Percentiles rank a stretch among this genome's conserved stretches.
Conservation (phyloP, 2,329 filamentous ascomycete species). For the Lachnellula subtilissima region DNA sequence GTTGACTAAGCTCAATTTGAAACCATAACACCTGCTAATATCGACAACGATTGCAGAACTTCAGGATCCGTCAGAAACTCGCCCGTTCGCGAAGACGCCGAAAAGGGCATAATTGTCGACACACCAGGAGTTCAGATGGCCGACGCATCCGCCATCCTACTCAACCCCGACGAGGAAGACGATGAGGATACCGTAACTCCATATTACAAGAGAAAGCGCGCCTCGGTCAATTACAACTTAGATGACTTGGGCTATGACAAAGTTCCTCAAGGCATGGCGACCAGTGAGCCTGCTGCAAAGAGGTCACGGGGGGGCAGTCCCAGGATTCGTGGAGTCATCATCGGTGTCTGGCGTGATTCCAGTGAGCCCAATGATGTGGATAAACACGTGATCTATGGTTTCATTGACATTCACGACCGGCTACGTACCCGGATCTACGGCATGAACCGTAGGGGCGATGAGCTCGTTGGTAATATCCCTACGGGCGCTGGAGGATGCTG, state of each 20-base stretch:
- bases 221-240: constrained; percentile 45
- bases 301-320: constrained; percentile 15
- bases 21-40: constrained; percentile 11
- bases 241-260: constrained; percentile 40
- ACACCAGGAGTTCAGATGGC: constrained; percentile 12
- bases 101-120: constrained; percentile 23
- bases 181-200: constrained; percentile 35
- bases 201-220: constrained; percentile 53
- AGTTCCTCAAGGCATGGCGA: constrained; percentile 9
- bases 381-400: constrained; percentile 57
- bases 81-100: constrained; percentile 17
- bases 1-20: constrained; percentile 19
- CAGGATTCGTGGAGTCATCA: constrained; percentile 31
- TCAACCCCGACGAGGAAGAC: constrained; percentile 33
- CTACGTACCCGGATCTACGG: constrained; percentile 55
- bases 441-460: constrained; percentile 42
- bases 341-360: constrained; percentile 60
- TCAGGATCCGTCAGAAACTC: constrained; percentile 14
- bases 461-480: constrained; percentile 44
- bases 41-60: constrained; percentile 7
- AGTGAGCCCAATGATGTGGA: constrained; percentile 42
- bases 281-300: constrained; percentile 19
- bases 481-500: constrained; percentile 58
- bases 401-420: constrained; percentile 57
- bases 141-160: constrained; percentile 17